phyloP scores from a whole-genome alignment of 2,329 filamentous ascomycete species.

The Thyridium curvatum region DNA sequence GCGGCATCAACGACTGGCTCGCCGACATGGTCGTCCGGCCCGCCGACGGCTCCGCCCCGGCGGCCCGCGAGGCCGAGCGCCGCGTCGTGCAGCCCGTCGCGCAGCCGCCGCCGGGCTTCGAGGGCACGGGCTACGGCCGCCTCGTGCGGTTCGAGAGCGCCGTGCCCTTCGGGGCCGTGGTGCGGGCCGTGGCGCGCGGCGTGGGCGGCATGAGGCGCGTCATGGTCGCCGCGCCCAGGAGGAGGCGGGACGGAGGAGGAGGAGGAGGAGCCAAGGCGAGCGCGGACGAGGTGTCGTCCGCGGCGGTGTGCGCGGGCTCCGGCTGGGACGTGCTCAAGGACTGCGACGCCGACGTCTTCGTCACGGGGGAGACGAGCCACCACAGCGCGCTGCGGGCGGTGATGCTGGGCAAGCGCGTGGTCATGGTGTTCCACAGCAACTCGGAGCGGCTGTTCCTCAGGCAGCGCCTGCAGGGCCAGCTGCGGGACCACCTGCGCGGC shows the following conservation, averaged over 20 bases:
- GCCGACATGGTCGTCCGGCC: constrained; percentile 63
- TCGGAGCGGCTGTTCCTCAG: constrained; percentile 80
- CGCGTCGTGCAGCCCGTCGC: constrained; percentile 39
- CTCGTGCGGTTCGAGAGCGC: constrained; percentile 32
- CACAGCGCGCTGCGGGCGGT: constrained; percentile 85
- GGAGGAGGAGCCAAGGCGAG: constrained; percentile 17
- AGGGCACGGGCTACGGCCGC: constrained; percentile 47
- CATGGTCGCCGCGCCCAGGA: constrained; percentile 15
- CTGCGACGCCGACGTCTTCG: constrained; percentile 68
- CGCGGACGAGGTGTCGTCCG: constrained; percentile 48
- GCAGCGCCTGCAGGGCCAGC: constrained; percentile 59
- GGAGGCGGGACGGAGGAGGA: too few relatives aligned
- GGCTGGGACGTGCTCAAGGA: constrained; percentile 71
- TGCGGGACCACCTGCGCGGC: constrained; percentile 52
- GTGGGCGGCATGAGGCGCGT: constrained; percentile 57
- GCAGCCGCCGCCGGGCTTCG: constrained; percentile 32
- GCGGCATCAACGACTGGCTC: constrained; percentile 90
- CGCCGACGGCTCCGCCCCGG: constrained; percentile 29
- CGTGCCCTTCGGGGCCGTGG: constrained; percentile 34
- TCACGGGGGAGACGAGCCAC: constrained; percentile 91
- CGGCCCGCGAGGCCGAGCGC: constrained; percentile 20
- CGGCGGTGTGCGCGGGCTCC: constrained; percentile 86
- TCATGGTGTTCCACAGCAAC: constrained; percentile 89
- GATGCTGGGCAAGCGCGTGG: constrained; percentile 74
- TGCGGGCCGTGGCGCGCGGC: constrained; percentile 53